Evolutionary conservation across 768 basidiomycete species (phyloP).

Genomic region (Melanogaster broomeanus): DNA sequence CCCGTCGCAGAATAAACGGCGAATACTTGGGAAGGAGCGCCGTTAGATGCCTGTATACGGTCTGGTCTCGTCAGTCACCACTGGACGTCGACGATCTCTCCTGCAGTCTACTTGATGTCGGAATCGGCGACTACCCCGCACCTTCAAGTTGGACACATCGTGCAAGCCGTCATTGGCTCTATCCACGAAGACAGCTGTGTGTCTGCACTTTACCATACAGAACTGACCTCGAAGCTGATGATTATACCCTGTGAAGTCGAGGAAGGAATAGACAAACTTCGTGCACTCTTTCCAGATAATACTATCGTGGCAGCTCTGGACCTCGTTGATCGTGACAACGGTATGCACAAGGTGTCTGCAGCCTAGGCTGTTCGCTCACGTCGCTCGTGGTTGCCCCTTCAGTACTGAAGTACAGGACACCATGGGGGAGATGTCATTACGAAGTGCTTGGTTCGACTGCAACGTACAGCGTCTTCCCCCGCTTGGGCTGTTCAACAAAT

Average conservation of each 20-base stretch:
- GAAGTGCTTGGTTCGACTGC: conserved; percentile 68
- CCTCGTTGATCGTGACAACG: conserved; percentile 69
- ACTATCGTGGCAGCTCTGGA: conserved; percentile 72
- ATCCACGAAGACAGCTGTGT: conserved; percentile 36
- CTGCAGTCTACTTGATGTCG: conserved; percentile 18
- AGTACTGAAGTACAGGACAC: conserved; percentile 64
- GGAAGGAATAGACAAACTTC: conserved; percentile 55
- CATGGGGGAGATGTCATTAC: conserved; percentile 62
- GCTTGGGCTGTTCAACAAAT: conserved; percentile 44
- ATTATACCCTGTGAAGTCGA: conserved; percentile 39
- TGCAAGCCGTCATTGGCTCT: conserved; percentile 34
- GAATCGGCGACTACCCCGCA: conserved; percentile 11
- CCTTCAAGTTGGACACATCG: conserved; percentile 26
- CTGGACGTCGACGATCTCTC: no score
- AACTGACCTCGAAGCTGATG: neutral
- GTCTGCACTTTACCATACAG: conserved; percentile 1
- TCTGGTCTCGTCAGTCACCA: no score
- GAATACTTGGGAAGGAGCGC: no score
- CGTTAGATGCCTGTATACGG: no score
- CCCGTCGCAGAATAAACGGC: no score
- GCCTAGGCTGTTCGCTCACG: neutral
- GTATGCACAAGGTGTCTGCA: conserved; percentile 42
- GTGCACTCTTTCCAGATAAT: conserved; percentile 59
- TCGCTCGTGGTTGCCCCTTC: neutral
- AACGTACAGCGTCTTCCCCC: conserved; percentile 57